Evolutionary conservation across 1,284 basidiomycete genomes (phyloP).

Genomic region (Volvariella surrecta): DNA sequence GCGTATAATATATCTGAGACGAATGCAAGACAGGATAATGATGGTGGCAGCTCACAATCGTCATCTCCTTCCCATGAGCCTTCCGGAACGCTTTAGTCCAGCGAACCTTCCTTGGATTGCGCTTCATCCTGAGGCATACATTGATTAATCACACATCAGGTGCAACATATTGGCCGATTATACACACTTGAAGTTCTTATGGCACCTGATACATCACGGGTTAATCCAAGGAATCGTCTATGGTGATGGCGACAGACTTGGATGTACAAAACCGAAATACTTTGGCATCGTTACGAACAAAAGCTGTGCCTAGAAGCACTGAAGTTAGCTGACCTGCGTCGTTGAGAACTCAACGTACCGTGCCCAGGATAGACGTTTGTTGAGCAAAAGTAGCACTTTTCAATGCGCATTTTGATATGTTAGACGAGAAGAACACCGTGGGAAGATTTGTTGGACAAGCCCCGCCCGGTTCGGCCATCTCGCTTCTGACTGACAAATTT

Average conservation of each 20-base stretch:
- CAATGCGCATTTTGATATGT: constrained; percentile 57
- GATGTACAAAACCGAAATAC: constrained; percentile 95
- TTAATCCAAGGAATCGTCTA: constrained; percentile 9
- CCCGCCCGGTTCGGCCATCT: not conserved
- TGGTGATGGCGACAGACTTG: constrained; percentile 47
- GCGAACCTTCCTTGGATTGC: constrained; percentile 97
- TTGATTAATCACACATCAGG: not conserved
- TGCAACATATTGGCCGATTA: not conserved
- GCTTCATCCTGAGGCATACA: constrained; percentile 78
- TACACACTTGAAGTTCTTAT: constrained; percentile 93
- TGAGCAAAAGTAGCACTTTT: constrained; percentile 92
- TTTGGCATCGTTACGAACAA: constrained; percentile 95
- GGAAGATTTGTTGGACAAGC: constrained; percentile 4
- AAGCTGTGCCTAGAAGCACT: constrained; percentile 62
- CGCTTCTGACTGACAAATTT: too few species aligned
- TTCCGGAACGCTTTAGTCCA: constrained; percentile 99
- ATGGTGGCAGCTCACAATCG: constrained; percentile 65
- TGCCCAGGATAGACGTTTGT: constrained; percentile 93
- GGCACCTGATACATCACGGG: constrained; percentile 56
- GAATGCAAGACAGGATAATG: constrained; percentile 1
- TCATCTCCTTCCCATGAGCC: constrained; percentile 99
- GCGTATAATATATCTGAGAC: not conserved
- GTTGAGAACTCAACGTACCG: constrained; percentile 37
- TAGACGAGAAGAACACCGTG: constrained; percentile 3
- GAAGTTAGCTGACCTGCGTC: not conserved